Evolutionary conservation across 192 early-diverging fungal genomes (phyloP), one percentile per base, ranked within the genome.

Genomic region (Ambispora gerdemannii): DNA sequence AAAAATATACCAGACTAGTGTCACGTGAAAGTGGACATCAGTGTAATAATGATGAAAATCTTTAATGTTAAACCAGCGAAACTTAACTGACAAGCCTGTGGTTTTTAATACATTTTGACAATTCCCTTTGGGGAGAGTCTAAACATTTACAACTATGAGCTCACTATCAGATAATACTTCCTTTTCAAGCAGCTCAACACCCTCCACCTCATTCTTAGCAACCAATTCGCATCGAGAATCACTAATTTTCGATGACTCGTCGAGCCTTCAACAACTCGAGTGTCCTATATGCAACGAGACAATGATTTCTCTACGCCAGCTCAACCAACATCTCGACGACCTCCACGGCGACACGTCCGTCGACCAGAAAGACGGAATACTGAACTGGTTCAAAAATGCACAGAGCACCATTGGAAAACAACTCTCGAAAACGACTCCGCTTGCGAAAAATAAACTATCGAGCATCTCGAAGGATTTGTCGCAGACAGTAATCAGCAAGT

Each of bases 331-430:
- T 70, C 62, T 85, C 22, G 82, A 83, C 50, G 72, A 72, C 10
- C 73, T 72, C 17, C 82, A 86, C 36, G 78, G 63, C 10, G 85
- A 86, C 47, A 79, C 83, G 62, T 71, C 78, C 20, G 72, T 74
- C 13, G 85, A 84, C 34, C 77, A 81, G 8, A 84, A 81, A 49
- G 77, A 78, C 7, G 75, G 76, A 0, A 71, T 86, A 3, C 61
- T 79, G 47, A 71, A 78, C 0, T 84, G 82, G 74, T 81, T 86
- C 22, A 73, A 74, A 19, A 81, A 81, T 61, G 81, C 84, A 8
- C 84, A 86, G 77, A 81, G 75, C 51, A 82, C 78, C 33, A 72
- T 86, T 22, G 72, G 73, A 28, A 81, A 63, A 53, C 78, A 35
- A 67, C 78, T 63, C 71, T 77, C 64, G 75, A 78, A 58, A 62